Evolutionary conservation across 495 filamentous ascomycete species (phyloP).

Genomic region (Neurospora tetraspora): DNA sequence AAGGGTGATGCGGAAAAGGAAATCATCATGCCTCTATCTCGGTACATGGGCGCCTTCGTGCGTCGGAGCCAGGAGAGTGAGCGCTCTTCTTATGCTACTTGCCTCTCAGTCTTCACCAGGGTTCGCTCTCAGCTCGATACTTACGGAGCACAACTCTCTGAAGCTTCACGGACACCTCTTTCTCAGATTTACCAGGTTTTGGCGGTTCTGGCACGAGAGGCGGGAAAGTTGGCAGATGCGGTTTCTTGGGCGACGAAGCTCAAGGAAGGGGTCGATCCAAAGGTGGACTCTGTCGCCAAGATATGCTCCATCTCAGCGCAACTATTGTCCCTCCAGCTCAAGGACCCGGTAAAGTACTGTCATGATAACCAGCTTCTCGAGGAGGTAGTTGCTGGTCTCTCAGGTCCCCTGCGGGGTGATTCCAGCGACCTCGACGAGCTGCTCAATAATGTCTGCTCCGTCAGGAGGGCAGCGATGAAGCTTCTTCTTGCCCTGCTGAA

Average conservation of each 20-base stretch:
- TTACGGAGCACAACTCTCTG: conserved; percentile 9
- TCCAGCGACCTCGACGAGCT: conserved; percentile 59
- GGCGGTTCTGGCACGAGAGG: conserved; percentile 32
- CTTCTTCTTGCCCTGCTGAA: conserved; percentile 28
- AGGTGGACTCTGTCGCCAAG: conserved; percentile 34
- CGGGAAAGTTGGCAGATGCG: conserved; percentile 33
- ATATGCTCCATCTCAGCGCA: conserved; percentile 33
- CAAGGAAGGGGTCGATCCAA: conserved; percentile 18
- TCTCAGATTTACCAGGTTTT: conserved; percentile 31
- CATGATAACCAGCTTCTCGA: conserved; percentile 30
- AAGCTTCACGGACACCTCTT: conserved; percentile 23
- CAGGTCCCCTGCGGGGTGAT: conserved; percentile 53
- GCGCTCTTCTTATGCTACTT: conserved; percentile 30
- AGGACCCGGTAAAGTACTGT: conserved; percentile 18
- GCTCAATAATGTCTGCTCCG: conserved; percentile 49
- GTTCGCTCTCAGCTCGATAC: conserved; percentile 19
- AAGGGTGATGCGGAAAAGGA: conserved; percentile 57
- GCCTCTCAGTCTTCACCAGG: conserved; percentile 13
- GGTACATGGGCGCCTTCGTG: conserved; percentile 53
- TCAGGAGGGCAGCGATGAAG: conserved; percentile 50
- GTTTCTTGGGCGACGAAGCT: conserved; percentile 38
- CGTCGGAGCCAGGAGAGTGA: conserved; percentile 39
- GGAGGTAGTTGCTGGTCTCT: conserved; percentile 42
- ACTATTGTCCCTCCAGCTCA: conserved; percentile 34
- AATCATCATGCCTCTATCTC: conserved; percentile 55